Evolutionary conservation across 768 basidiomycete species (phyloP), one percentile per base, ranked within the genome.

Genomic region (Trichaptum fuscoviolaceum): DNA sequence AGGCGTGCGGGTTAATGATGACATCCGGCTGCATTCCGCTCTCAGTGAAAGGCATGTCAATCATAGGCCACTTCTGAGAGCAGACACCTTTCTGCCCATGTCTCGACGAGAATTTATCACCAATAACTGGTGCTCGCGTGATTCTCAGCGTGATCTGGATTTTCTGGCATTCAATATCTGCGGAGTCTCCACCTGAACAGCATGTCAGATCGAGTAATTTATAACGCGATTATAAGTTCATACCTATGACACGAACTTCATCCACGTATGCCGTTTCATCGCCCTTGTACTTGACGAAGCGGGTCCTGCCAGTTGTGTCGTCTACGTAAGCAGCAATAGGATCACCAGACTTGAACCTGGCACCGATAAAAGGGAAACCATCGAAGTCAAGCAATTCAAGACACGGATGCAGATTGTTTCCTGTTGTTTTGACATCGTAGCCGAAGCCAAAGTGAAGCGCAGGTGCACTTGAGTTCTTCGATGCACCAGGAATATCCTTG

Each of bases 81-180:
- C 96, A 99, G 64, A 99, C 95, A 82, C 97, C 97, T 77, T 99
- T 99, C 78, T 99, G 97, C 34, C 97, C 97, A 75, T 99, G 97
- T 30, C 97, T 88, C 7, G 97, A 99, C 0, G 97, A 98, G 77
- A 99, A 99, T 80, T 99, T 99, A 82, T 99, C 97, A 36, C 97
- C 97, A 63, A 99, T 99, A 67, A 98, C 95, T 42, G 97, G 97
- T 7, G 95, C 85, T 70, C 97, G 93, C 23, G 95, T 89, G 69
- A 99, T 91, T 35, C 97, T 88, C 34, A 99, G 82, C 35, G 94
- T 96, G 75, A 99, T 81, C 70, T 99, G 95, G 58, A 99, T 80
- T 77, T 96, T 97, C 76, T 95, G 94, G 18, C 94, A 83, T 75
- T 95, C 93, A 1, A 85, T 83, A 73, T 97, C 95, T 17, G 93